Base-by-base conservation (phyloP, 306 rosid species). In the Fragaria ananassa region DNA sequence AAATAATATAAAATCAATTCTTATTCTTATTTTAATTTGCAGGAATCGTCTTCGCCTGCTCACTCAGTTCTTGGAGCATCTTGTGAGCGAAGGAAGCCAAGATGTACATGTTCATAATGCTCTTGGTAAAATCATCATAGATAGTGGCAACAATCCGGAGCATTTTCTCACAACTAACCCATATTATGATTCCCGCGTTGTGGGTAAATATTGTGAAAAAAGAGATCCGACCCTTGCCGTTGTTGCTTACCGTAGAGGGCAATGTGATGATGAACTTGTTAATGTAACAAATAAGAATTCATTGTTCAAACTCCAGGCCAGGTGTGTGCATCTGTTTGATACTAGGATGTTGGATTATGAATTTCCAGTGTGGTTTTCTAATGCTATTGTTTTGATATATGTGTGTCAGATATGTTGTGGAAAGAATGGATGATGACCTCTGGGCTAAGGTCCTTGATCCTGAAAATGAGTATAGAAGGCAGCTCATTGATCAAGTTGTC, bases 121-220 rank as follows among this genome's bases (percentile, higher is more conserved):
- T 47, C 82, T 96, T 89, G 99, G 98, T 80, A 96, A 92, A 91
- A 92, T 96, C 68, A 91, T 96, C 81, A 91, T 96, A 70, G 99
- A 96, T 82, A 96, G 98, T 79, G 93, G 93, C 90, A 91, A 96
- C 80, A 96, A 96, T 79, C 98, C 99, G 18, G 99, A 92, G 74
- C 99, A 96, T 80, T 96, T 96, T 81, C 99, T 96, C 86, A 96
- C 98, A 35, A 96, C 98, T 71, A 96, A 96, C 84, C 99, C 99
- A 5, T 92, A 89, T 81, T 96, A 96, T 77, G 99, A 96, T 89
- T 96, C 99, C 75, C 97, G 97, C 58, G 94, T 96, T 82, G 98
- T 96, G 81, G 99, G 99, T 42, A 96, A 92, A 84, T 96, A 96
- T 80, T 96, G 99, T 80, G 98, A 92, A 86, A 96, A 96, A 83